These are phyloP conservation scores for Exserohilum rostratum DNA, from an alignment of 2,329 filamentous ascomycete species.

Conservation along the genomic window DNA sequence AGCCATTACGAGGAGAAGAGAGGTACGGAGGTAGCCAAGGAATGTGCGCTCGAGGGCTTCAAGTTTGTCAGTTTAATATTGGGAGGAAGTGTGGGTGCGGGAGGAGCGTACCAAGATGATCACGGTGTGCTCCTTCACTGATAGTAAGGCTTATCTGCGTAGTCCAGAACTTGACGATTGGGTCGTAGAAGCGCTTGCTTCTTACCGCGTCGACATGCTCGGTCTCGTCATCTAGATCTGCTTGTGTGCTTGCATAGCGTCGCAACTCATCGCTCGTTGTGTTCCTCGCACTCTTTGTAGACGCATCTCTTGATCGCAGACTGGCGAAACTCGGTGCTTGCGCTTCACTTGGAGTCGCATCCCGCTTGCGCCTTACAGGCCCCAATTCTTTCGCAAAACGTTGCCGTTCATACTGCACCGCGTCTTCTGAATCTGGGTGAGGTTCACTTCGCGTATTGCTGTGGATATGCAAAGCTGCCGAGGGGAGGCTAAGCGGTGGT, in stretches of 20 bases:
- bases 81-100: neutral
- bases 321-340: slow-evolving; percentile 2
- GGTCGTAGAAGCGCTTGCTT: slow-evolving; percentile 44
- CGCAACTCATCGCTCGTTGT: slow-evolving; percentile 11
- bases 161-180: slow-evolving; percentile 55
- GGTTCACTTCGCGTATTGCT: slow-evolving; percentile 8
- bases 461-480: slow-evolving; percentile 16
- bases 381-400: slow-evolving; percentile 25
- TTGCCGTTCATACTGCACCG: slow-evolving; percentile 23
- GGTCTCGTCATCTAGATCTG: neutral
- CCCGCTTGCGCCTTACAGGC: neutral
- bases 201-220: neutral
- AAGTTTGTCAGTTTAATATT: neutral
- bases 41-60: slow-evolving; percentile 76
- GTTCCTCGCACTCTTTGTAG: neutral
- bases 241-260: slow-evolving; percentile 8
- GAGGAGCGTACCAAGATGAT: slow-evolving; percentile 60
- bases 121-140: slow-evolving; percentile 57
- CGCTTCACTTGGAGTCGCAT: neutral
- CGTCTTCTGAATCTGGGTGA: slow-evolving; percentile 29
- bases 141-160: slow-evolving; percentile 59
- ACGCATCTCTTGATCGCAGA: slow-evolving; percentile 12
- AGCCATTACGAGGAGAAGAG: slow-evolving; percentile 69
- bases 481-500: slow-evolving; percentile 16
- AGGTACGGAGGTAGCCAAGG: slow-evolving; percentile 74